Percentiles rank a stretch among this genome's conserved stretches.
Evolutionary conservation across 495 filamentous ascomycete species (phyloP).

Genomic region (Parachaetomium inaequale): DNA sequence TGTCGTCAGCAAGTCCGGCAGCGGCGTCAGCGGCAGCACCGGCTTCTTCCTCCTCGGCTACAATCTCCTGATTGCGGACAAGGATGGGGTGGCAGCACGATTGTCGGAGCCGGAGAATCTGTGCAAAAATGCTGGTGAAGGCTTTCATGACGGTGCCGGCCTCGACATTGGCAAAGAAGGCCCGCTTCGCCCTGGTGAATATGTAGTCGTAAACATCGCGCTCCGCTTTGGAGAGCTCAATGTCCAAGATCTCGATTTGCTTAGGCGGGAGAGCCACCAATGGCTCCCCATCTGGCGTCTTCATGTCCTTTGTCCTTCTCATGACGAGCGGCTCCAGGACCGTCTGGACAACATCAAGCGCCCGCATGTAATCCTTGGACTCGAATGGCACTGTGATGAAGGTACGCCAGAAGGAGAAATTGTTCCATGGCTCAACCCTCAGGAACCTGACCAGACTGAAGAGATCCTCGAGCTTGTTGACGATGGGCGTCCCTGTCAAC

Average conservation of each 20-base stretch:
- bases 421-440: conserved; percentile 93
- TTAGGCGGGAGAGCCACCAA: conserved; percentile 82
- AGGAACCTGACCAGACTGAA: conserved; percentile 91
- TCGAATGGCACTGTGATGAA: conserved; percentile 98
- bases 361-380: conserved; percentile 85
- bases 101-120: conserved; percentile 90
- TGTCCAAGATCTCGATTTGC: conserved; percentile 73
- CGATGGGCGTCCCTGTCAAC: conserved; percentile 92
- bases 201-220: conserved; percentile 90
- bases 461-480: conserved; percentile 94
- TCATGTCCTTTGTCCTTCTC: conserved; percentile 95
- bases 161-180: conserved; percentile 80
- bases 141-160: conserved; percentile 90
- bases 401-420: conserved; percentile 98
- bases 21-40: conserved; percentile 72
- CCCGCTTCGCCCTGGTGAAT: conserved; percentile 73
- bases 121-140: conserved; percentile 93
- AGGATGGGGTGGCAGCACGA: conserved; percentile 91
- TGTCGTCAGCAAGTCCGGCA: conserved; percentile 85
- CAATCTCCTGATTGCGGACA: conserved; percentile 76
- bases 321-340: conserved; percentile 95
- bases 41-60: conserved; percentile 84
- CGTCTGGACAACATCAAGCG: conserved; percentile 94
- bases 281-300: conserved; percentile 82
- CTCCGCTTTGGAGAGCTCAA: conserved; percentile 79